These are phyloP conservation scores for Tulasnella sp. DNA, from an alignment of 768 basidiomycete genomes.

Conservation along the genomic window DNA sequence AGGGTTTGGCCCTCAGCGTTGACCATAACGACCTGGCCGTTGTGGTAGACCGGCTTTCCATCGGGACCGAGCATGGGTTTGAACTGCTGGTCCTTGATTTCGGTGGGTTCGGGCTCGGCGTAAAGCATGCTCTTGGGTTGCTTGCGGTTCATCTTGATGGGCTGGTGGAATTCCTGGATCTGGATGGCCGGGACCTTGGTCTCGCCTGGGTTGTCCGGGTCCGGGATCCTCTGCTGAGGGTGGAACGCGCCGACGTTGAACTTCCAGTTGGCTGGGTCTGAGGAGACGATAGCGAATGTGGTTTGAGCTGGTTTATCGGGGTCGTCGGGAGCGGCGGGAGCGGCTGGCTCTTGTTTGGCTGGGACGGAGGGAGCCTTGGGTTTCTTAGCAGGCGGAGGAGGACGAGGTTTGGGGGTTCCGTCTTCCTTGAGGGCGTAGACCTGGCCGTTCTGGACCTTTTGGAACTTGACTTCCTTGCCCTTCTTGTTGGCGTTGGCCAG, in stretches of 20 bases:
- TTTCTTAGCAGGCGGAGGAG: neutral
- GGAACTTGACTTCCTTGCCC: neutral
- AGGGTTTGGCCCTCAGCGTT: slow-evolving; percentile 55
- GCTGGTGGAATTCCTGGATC: slow-evolving; percentile 61
- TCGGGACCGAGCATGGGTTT: slow-evolving; percentile 53
- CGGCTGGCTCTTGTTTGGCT: neutral
- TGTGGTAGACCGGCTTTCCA: slow-evolving; percentile 80
- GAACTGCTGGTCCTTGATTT: slow-evolving; percentile 31
- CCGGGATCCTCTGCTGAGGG: slow-evolving; percentile 7
- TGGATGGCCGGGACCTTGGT: slow-evolving; percentile 44
- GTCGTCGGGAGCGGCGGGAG: neutral
- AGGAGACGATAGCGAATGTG: slow-evolving; percentile 39
- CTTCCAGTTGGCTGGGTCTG: slow-evolving; percentile 71
- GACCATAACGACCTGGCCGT: slow-evolving; percentile 73
- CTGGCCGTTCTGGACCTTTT: slow-evolving; percentile 4
- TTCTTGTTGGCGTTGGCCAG: neutral
- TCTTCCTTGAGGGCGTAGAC: neutral
- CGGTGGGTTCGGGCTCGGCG: slow-evolving; percentile 19
- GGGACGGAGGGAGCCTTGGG: neutral
- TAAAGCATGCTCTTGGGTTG: slow-evolving; percentile 48
- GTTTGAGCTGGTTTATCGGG: neutral
- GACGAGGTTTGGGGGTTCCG: neutral
- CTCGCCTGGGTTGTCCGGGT: slow-evolving; percentile 47
- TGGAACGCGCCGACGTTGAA: slow-evolving; percentile 93
- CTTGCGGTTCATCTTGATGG: slow-evolving; percentile 85